Evolutionary conservation across 2,329 filamentous ascomycete species (phyloP).

Genomic region (Microascus cirrosus): DNA sequence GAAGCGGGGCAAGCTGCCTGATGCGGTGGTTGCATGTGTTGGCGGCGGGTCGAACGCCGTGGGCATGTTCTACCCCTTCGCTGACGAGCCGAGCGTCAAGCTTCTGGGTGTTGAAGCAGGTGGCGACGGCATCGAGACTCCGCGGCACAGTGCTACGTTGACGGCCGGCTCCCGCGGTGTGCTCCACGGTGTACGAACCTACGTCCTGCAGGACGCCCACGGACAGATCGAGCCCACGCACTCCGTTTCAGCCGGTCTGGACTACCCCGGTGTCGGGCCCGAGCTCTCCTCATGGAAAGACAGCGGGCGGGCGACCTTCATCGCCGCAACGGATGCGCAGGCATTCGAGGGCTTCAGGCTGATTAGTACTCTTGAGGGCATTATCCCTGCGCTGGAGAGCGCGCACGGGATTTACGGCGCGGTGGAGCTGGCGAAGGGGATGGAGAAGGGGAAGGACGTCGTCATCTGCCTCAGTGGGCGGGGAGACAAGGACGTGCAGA

Average conservation of each 20-base stretch:
- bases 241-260: conserved; percentile 89
- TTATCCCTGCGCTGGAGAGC: conserved; percentile 91
- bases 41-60: conserved; percentile 91
- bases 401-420: conserved; percentile 88
- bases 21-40: conserved; percentile 93
- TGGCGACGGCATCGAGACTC: conserved; percentile 81
- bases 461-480: conserved; percentile 90
- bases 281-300: conserved; percentile 94
- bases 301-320: conserved; percentile 70
- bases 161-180: conserved; percentile 82
- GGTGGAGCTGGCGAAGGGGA: conserved; percentile 81
- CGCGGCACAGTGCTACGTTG: conserved; percentile 78
- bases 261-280: conserved; percentile 94
- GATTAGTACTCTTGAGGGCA: conserved; percentile 81
- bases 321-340: conserved; percentile 83
- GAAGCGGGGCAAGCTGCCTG: conserved; percentile 78
- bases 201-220: conserved; percentile 84
- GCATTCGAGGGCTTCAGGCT: conserved; percentile 81
- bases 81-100: conserved; percentile 73
- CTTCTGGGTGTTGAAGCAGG: conserved; percentile 90
- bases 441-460: conserved; percentile 78
- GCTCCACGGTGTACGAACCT: conserved; percentile 89
- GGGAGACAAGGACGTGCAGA: conserved; percentile 98
- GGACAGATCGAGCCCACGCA: conserved; percentile 94
- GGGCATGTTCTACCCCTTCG: conserved; percentile 98